These are phyloP conservation scores for Paramecium primaurelia DNA, from an alignment of 73 alveolate genomes.

Conservation along the genomic window DNA sequence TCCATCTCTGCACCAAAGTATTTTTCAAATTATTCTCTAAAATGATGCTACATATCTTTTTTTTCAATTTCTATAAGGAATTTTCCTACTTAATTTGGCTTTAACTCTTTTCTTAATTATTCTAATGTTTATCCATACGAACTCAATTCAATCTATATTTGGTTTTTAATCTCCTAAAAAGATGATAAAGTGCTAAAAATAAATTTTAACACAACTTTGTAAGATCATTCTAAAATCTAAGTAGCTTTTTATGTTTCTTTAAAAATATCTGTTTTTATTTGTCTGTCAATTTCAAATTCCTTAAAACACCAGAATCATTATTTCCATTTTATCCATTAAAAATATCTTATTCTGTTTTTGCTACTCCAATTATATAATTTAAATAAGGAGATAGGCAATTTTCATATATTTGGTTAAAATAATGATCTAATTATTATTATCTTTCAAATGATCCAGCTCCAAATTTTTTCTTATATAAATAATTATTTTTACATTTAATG, in stretches of 20 bases:
- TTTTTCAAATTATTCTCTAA: conserved; percentile 24
- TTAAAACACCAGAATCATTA: neutral
- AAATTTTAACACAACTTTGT: neutral
- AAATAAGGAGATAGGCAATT: neutral
- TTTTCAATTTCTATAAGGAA: conserved; percentile 17
- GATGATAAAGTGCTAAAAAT: neutral
- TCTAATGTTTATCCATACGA: conserved; percentile 21
- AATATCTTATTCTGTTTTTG: neutral
- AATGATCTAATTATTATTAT: neutral
- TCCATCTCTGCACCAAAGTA: conserved; percentile 35
- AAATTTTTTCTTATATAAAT: neutral
- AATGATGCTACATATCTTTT: conserved; percentile 42
- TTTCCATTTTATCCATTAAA: neutral
- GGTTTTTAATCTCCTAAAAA: neutral
- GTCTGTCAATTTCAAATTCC: neutral
- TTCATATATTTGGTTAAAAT: neutral
- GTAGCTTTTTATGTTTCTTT: neutral
- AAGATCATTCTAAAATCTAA: neutral
- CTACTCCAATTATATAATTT: neutral
- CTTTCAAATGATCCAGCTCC: neutral
- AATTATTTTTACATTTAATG: conserved; percentile 18
- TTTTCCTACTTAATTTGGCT: conserved; percentile 15
- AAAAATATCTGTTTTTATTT: neutral
- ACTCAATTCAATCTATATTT: neutral
- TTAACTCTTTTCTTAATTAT: neutral